Percentiles rank a stretch among this genome's conserved stretches.
phyloP scores from a whole-genome alignment of 768 basidiomycete species.

The Inosperma sp. region DNA sequence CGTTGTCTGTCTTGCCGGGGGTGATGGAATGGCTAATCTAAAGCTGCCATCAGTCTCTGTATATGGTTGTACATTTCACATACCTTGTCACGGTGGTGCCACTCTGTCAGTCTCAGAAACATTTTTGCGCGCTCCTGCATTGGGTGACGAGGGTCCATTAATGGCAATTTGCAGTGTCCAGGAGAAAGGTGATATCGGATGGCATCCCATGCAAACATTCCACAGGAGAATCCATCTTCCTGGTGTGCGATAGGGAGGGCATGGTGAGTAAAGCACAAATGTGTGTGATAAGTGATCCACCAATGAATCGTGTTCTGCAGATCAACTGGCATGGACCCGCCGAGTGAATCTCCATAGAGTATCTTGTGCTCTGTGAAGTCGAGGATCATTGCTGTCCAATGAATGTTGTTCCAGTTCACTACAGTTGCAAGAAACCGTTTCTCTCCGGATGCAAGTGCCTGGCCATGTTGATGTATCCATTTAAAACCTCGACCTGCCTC shows the following conservation, averaged over 20 bases:
- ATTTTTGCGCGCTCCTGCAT: not conserved
- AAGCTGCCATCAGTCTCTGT: too few relatives aligned
- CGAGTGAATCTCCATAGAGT: not conserved
- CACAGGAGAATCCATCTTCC: conserved; percentile 1
- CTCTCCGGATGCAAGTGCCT: not conserved
- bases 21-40: too few relatives aligned
- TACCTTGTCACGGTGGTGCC: not conserved
- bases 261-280: not conserved
- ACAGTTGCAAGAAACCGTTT: not conserved
- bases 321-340: not conserved
- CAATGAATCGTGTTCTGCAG: not conserved
- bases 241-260: not conserved
- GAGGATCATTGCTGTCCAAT: not conserved
- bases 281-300: not conserved
- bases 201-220: conserved; percentile 4
- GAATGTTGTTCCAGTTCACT: not conserved
- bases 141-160: too few relatives aligned
- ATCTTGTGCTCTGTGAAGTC: not conserved
- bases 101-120: not conserved
- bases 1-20: too few relatives aligned
- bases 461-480: not conserved
- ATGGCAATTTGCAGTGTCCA: not conserved
- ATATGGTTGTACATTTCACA: too few relatives aligned
- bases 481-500: not conserved
- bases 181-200: not conserved